Base-by-base conservation (phyloP, 2,329 filamentous ascomycete species). In the Calonectria leucothoes region DNA sequence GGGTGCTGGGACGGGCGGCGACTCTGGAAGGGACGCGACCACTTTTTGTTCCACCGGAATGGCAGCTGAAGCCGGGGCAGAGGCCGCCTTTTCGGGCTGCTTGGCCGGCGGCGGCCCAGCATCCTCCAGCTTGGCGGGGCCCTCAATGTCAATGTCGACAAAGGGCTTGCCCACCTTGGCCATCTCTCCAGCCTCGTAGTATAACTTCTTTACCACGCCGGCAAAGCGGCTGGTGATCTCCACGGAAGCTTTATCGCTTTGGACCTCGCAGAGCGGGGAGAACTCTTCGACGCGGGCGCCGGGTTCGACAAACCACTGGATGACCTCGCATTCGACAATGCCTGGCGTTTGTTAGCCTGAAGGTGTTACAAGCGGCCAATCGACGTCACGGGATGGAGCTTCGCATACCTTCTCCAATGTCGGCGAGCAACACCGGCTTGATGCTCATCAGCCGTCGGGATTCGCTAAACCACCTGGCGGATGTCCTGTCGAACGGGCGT, bases 231-330 rank as follows among this genome's bases (percentile, higher is more conserved):
- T 98, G 48, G 97, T 98, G 79, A 99, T 99, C 89, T 98, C 91
- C 27, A 93, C 91, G 1, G 92, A 91, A 64, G 97, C 97, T 85
- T 99, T 99, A 87, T 99, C 97, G 81, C 96, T 98, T 84, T 98
- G 97, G 55, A 99, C 97, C 87, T 99, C 97, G 86, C 97, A 99
- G 59, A 99, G 90, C 73, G 96, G 97, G 79, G 97, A 97, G 90
- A 98, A 99, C 87, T 99, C 96, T 87, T 99, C 96, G 80, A 99
- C 96, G 71, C 94, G 93, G 42, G 97, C 97, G 72, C 96, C 96
- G 64, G 97, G 95, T 86, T 98, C 94, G 77, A 99, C 96, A 84
- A 98, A 99, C 97, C 97, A 99, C 88, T 99, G 97, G 81, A 98
- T 98, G 81, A 99, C 95, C 85, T 99, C 97, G 82, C 97, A 98